A percentile compares a stretch with the other conserved stretches of the same genome.
Conservation (phyloP, 768 basidiomycete species). For the Tricholoma bakamatsutake region DNA sequence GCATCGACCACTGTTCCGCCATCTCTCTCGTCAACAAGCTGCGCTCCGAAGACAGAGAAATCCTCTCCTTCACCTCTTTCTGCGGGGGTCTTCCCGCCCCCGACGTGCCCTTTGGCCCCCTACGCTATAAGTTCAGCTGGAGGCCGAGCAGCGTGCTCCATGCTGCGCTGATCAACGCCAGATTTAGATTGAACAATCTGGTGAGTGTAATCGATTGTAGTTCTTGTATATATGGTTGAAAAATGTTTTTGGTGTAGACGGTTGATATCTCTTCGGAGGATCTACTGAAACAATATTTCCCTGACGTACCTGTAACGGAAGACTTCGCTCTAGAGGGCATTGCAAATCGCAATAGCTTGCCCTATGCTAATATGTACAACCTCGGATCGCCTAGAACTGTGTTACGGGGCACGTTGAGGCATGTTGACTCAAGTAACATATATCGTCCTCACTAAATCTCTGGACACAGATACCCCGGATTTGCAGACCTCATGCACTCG, state of each 20-base stretch:
- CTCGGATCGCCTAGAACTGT: slow-evolving; percentile 51
- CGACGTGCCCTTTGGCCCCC: slow-evolving; percentile 54
- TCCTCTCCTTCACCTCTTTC: slow-evolving; percentile 80
- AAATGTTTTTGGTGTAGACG: slow-evolving; percentile 25
- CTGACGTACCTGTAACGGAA: slow-evolving; percentile 57
- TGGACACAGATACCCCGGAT: slow-evolving; percentile 71
- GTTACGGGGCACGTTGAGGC: slow-evolving; percentile 83
- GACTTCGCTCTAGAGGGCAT: slow-evolving; percentile 73
- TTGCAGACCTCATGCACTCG: slow-evolving; percentile 63
- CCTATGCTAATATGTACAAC: slow-evolving; percentile 63
- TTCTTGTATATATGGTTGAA: neutral
- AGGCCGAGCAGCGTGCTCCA: slow-evolving; percentile 80
- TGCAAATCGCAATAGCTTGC: slow-evolving; percentile 77
- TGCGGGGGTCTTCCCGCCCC: slow-evolving; percentile 91
- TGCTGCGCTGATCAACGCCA: slow-evolving; percentile 71
- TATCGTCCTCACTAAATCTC: neutral
- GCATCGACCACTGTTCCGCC: slow-evolving; percentile 86
- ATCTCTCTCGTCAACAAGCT: slow-evolving; percentile 58
- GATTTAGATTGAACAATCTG: slow-evolving; percentile 51
- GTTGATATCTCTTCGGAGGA: slow-evolving; percentile 43
- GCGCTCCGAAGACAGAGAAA: slow-evolving; percentile 42
- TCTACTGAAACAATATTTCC: slow-evolving; percentile 55
- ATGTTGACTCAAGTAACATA: slow-evolving; percentile 4
- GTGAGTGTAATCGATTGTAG: slow-evolving; percentile 25
- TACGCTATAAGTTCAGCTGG: slow-evolving; percentile 95